These are phyloP conservation scores for Candida insectorum DNA, from an alignment of 805 yeast species.

Conservation along the genomic window DNA sequence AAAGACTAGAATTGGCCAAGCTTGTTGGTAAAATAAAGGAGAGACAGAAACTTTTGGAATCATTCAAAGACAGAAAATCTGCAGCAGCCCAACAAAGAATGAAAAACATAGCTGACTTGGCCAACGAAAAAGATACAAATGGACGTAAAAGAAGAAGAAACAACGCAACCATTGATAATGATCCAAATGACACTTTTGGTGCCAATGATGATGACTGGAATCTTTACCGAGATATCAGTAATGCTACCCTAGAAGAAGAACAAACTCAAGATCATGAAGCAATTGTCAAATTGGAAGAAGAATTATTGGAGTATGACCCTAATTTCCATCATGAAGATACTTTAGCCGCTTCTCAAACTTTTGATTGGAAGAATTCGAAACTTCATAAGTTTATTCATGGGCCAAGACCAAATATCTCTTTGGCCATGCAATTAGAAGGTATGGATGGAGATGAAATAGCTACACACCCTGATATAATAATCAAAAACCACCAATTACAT, in stretches of 20 bases:
- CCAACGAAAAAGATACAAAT: constrained; percentile 66
- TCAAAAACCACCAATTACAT: constrained; percentile 87
- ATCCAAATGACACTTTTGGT: constrained; percentile 91
- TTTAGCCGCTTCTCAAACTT: constrained; percentile 60
- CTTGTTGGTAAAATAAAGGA: constrained; percentile 66
- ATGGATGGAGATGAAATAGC: constrained; percentile 41
- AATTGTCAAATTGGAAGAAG: constrained; percentile 64
- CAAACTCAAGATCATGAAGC: constrained; percentile 70
- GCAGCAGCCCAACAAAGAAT: constrained; percentile 88
- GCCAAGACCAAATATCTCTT: constrained; percentile 75
- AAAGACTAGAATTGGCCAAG: constrained; percentile 56
- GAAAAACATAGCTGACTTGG: constrained; percentile 86
- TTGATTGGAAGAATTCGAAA: constrained; percentile 79
- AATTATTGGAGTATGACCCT: constrained; percentile 79
- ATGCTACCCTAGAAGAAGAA: constrained; percentile 71
- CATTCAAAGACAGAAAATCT: constrained; percentile 84
- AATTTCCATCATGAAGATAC: constrained; percentile 84
- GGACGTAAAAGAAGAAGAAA: constrained; percentile 43
- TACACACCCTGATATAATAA: constrained; percentile 60
- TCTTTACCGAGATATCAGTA: constrained; percentile 78
- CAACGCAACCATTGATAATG: constrained; percentile 75
- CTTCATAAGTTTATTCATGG: constrained; percentile 88
- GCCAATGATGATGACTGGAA: constrained; percentile 96
- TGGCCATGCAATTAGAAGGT: constrained; percentile 41
- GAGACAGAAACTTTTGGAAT: constrained; percentile 65